Base-by-base conservation (phyloP, 73 alveolate species). In the Paramecium primaurelia region DNA sequence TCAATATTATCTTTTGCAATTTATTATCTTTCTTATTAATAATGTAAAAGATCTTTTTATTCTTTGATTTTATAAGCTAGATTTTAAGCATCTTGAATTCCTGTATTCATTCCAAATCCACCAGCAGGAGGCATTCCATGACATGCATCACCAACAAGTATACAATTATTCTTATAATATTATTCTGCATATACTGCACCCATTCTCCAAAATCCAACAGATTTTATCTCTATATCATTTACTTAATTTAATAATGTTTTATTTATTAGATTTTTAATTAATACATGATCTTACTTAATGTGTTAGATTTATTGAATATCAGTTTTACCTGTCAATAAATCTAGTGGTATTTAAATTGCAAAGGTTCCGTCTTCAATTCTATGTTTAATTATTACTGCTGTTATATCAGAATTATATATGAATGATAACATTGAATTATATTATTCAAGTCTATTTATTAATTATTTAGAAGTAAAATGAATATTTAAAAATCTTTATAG, bases 111-210 rank as follows among this genome's bases (percentile, higher is more conserved):
- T 8, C 98, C 98, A 73, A 68, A 93, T 16, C 98, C 98, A 20
- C 96, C 96, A 86, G 95, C 87, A 26, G 98, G 98, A 1, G 96
- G 96, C 64, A 93, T 69, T 32, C 96, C 95, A 86, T 95, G 98
- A 44, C 95, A 95, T 25, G 98, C 85, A 69, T 95, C 98, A 2
- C 98, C 98, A 28, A 93, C 83, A 20, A 92, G 87, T 9, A 93
- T 83, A 25, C 92, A 86, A 6, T 64, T 60, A 25, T 45, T n/a
- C 8, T 60, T 16, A 26, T 68, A 47, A 37, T 49, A 93, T 5
- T 71, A 25, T 40, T 84, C 92, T 10, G 97, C 92, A 2, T 44
- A 86, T 0, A 94, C 93, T 11, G 96, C 96, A 22, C 92, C 91
- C 96, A 95, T 93, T 58, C 71, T 77, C 97, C 97, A 95, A 14